Percentiles rank a stretch among this genome's conserved stretches.
phyloP scores from a whole-genome alignment of 2,329 filamentous ascomycete species.

The Ophiostoma australiae region DNA sequence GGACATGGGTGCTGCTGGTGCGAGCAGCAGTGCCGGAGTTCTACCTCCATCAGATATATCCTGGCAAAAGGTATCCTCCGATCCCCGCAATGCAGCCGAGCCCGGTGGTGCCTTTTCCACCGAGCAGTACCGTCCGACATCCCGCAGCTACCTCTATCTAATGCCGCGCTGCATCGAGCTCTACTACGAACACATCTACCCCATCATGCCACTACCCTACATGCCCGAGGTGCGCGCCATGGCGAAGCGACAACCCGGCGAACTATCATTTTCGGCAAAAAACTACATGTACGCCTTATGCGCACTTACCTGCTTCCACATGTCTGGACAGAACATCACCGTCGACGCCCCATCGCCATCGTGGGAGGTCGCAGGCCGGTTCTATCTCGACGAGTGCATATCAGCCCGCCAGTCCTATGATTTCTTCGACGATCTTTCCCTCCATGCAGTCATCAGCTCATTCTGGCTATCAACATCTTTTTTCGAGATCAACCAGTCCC shows the following conservation, averaged over 20 bases:
- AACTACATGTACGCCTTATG: constrained; percentile 54
- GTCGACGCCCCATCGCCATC: constrained; percentile 38
- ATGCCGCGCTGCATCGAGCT: constrained; percentile 55
- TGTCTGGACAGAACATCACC: constrained; percentile 41
- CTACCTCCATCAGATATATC: constrained; percentile 30
- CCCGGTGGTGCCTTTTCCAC: constrained; percentile 38
- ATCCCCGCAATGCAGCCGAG: constrained; percentile 34
- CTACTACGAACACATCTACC: constrained; percentile 58
- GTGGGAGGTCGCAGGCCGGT: constrained; percentile 49
- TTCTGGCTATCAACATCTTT: constrained; percentile 58
- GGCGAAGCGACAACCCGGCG: constrained; percentile 39
- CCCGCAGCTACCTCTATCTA: constrained; percentile 42
- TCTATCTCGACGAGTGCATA: constrained; percentile 55
- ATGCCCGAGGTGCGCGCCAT: constrained; percentile 51
- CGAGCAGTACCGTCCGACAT: constrained; percentile 41
- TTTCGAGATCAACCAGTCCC: constrained; percentile 57
- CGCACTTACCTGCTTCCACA: constrained; percentile 50
- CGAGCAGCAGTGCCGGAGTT: constrained; percentile 23
- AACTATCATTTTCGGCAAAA: constrained; percentile 38
- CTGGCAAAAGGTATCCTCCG: constrained; percentile 33
- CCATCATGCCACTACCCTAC: constrained; percentile 59
- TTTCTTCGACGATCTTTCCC: constrained; percentile 51
- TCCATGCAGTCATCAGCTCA: constrained; percentile 56
- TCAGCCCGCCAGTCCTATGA: constrained; percentile 52
- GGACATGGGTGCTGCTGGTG: neutral